Base-by-base conservation (phyloP, 805 yeast species). In the Pichia phayaonensis region DNA sequence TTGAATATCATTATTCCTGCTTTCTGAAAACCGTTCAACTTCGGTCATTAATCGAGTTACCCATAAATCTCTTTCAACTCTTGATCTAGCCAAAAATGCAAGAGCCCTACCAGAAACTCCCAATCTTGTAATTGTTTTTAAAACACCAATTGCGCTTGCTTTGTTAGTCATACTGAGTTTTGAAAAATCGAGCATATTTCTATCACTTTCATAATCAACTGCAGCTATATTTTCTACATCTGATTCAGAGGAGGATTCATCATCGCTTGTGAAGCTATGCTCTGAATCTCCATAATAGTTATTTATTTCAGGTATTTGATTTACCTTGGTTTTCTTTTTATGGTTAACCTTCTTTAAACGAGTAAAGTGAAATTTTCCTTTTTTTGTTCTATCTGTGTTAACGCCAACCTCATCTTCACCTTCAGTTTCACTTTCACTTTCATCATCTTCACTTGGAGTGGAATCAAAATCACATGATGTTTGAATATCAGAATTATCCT, bases 41-140 rank as follows among this genome's bases (percentile, higher is more conserved):
- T 77, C 81, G 16, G 67, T 59, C 47, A 65, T 59, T 18, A 79
- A 62, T 42, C 65, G 64, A 11, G 69, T 60, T 4, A 86, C 90
- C 98, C 98, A 90, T 31, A 79, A 54, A 60, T 92, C 97, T 48
- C 90, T 72, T 58, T 89, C 96, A 54, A 84, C 84, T 40, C 92
- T 69, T 1, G 96, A 86, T 44, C 90, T 67, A 11, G 96, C 83
- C 78, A 89, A 74, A 61, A 90, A 90, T 3, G 85, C 83, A 69
- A 85, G 71, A 43, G 81, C 74, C 47, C 73, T 73, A 1, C 96
- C 94, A 1, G 83, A 75, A 2, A 79, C 76, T 6, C 90, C 92
- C 39, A 85, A 65, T 48, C 78, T 73, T 18, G 75, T 70, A 5
- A 76, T 76, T 60, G 77, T 64, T 45, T 65, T 75, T 6, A 76